A percentile compares a stretch with the other conserved stretches of the same genome.
Conservation (phyloP, 345 rosid species). For the Trapa bicornis region DNA sequence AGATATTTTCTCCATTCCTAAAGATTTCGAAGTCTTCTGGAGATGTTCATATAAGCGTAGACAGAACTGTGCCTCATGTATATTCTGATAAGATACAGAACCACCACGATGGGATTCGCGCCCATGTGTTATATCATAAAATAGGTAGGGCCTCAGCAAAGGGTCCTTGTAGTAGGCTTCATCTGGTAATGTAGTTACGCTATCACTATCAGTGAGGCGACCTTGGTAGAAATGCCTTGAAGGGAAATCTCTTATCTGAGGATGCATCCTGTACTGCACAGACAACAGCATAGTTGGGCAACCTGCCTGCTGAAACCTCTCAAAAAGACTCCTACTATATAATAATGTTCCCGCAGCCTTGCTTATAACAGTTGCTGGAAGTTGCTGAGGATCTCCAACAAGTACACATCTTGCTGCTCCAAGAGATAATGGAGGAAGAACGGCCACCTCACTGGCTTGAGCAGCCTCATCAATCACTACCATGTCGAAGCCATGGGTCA, state of each 20-base stretch:
- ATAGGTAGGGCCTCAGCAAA: constrained; percentile 73
- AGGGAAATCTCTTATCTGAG: constrained; percentile 90
- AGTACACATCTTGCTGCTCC: constrained; percentile 98
- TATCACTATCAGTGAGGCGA: constrained; percentile 92
- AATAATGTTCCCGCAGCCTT: constrained; percentile 94
- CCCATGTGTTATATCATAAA: constrained; percentile 84
- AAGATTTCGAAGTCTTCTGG: constrained; percentile 58
- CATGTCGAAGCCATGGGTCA: constrained; percentile 98
- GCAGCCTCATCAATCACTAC: constrained; percentile 99
- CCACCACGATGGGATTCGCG: constrained; percentile 96
- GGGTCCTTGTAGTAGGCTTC: constrained; percentile 81
- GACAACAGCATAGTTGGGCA: constrained; percentile 93
- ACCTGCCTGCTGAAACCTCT: constrained; percentile 96
- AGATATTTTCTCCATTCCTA: constrained; percentile 56
- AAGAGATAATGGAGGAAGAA: constrained; percentile 92
- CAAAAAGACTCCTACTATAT: constrained; percentile 94
- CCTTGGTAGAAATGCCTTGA: constrained; percentile 93
- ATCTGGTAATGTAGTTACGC: constrained; percentile 60
- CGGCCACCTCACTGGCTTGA: constrained; percentile 93
- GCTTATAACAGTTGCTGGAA: constrained; percentile 98
- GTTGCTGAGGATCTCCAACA: constrained; percentile 99
- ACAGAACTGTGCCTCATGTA: constrained; percentile 91
- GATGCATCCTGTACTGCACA: constrained; percentile 98
- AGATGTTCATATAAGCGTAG: constrained; percentile 82
- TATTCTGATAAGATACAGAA: constrained; percentile 86